Percentiles rank a stretch among this genome's conserved stretches.
Evolutionary conservation across 73 alveolate genomes (phyloP).

Genomic region (Paramecium sonneborni): DNA sequence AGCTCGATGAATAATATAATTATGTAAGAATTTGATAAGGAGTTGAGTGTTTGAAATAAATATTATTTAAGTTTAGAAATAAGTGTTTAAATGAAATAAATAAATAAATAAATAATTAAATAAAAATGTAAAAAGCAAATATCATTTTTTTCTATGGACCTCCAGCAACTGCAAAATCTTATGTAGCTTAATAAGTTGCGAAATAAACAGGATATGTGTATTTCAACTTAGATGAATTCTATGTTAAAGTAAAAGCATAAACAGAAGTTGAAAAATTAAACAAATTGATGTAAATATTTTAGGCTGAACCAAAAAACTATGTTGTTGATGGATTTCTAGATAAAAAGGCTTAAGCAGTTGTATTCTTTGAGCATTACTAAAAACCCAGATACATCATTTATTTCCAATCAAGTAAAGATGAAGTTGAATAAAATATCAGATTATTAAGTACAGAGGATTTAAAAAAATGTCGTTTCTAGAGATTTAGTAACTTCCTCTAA

Average conservation of each 20-base stretch:
- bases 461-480: neutral
- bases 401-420: slow-evolving; percentile 55
- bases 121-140: neutral
- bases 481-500: neutral
- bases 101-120: neutral
- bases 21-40: neutral
- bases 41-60: neutral
- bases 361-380: slow-evolving; percentile 34
- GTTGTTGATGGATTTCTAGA: slow-evolving; percentile 54
- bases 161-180: slow-evolving; percentile 40
- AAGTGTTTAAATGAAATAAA: neutral
- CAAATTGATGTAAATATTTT: neutral
- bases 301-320: neutral
- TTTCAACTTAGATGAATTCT: slow-evolving; percentile 30
- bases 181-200: slow-evolving; percentile 41
- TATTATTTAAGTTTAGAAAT: neutral
- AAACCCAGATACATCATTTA: slow-evolving; percentile 41
- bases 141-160: slow-evolving; percentile 50
- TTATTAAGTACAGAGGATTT: neutral
- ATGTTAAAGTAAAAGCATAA: neutral
- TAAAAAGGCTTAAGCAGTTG: slow-evolving; percentile 32
- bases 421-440: slow-evolving; percentile 50
- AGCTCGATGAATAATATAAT: no score
- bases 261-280: slow-evolving; percentile 29
- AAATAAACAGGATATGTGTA: slow-evolving; percentile 2